Conservation (phyloP, 164 flowering plant genomes). For the Tetrastigma voinierianum region DNA sequence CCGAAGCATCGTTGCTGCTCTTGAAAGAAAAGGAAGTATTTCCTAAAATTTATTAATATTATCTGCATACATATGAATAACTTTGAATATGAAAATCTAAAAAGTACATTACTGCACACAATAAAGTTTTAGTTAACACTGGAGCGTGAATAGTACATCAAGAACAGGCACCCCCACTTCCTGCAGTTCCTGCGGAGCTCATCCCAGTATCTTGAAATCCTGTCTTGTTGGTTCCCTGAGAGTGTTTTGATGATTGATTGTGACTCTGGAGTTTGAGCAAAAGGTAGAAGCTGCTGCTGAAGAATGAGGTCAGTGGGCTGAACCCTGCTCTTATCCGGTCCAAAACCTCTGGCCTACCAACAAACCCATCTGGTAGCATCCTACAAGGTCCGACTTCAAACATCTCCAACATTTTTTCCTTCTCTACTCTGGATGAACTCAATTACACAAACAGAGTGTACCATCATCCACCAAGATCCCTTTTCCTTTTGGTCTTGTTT, state of each 20-base stretch:
- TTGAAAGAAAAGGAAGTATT: conserved; percentile 65
- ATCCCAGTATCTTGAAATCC: conserved; percentile 66
- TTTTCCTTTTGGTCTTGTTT: too few species aligned
- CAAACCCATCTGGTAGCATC: conserved; percentile 59
- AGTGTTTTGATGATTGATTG: conserved; percentile 46
- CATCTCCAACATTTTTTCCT: conserved; percentile 38
- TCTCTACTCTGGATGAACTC: conserved; percentile 9
- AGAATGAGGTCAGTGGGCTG: conserved; percentile 59
- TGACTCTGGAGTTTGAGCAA: conserved; percentile 37
- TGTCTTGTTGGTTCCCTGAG: conserved; percentile 36
- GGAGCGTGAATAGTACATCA: conserved; percentile 29
- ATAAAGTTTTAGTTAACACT: background rate
- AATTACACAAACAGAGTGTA: background rate
- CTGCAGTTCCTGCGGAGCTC: conserved; percentile 77
- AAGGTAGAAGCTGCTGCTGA: conserved; percentile 68
- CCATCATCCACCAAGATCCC: conserved; percentile 10
- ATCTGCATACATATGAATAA: conserved; percentile 52
- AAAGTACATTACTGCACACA: background rate
- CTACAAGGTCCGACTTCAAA: conserved; percentile 78
- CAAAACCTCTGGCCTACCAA: conserved; percentile 61
- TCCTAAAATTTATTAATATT: conserved; percentile 76
- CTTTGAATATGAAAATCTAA: background rate
- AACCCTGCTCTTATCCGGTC: conserved; percentile 54
- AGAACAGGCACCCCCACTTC: conserved; percentile 67
- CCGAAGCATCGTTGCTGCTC: conserved; percentile 9